Evolutionary conservation across 2,329 filamentous ascomycete species (phyloP).

Genomic region (Aspergillus awamori): DNA sequence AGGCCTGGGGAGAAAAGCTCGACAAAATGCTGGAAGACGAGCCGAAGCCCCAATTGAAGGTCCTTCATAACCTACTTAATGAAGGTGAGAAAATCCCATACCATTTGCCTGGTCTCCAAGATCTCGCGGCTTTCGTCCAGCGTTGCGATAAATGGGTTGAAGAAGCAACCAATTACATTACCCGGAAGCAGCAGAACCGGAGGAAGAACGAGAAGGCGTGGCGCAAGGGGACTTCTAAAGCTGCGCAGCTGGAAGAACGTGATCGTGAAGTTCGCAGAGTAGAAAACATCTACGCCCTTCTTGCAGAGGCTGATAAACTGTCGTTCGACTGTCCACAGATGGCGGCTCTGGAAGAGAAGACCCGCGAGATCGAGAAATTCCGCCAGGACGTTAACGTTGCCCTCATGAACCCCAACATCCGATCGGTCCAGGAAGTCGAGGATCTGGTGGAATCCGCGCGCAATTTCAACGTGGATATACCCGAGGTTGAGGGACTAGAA

Average conservation of each 20-base stretch:
- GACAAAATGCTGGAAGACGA: conserved; percentile 82
- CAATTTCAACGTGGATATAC: conserved; percentile 86
- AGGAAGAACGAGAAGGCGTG: conserved; percentile 91
- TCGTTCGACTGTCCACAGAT: conserved; percentile 96
- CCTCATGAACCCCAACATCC: conserved; percentile 66
- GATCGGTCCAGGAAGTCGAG: conserved; percentile 75
- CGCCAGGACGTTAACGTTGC: conserved; percentile 73
- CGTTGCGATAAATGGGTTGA: conserved; percentile 98
- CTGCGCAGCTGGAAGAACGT: conserved; percentile 79
- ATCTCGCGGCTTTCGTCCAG: conserved; percentile 87
- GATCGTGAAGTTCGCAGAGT: conserved; percentile 84
- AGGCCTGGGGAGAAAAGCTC: conserved; percentile 88
- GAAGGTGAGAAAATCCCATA: conserved; percentile 97
- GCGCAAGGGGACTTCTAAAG: conserved; percentile 71
- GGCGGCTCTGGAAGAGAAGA: conserved; percentile 78
- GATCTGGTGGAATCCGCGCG: conserved; percentile 88
- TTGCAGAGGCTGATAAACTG: conserved; percentile 80
- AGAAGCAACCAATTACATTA: conserved; percentile 93
- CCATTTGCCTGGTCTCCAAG: conserved; percentile 77
- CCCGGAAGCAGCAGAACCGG: conserved; percentile 94
- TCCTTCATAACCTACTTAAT: conserved; percentile 77
- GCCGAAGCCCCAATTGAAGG: conserved; percentile 80
- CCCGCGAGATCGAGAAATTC: conserved; percentile 81
- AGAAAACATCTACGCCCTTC: conserved; percentile 81
- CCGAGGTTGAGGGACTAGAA: conserved; percentile 81